Base-by-base conservation (phyloP, 2,329 filamentous ascomycete species). In the Colletotrichum lentis region DNA sequence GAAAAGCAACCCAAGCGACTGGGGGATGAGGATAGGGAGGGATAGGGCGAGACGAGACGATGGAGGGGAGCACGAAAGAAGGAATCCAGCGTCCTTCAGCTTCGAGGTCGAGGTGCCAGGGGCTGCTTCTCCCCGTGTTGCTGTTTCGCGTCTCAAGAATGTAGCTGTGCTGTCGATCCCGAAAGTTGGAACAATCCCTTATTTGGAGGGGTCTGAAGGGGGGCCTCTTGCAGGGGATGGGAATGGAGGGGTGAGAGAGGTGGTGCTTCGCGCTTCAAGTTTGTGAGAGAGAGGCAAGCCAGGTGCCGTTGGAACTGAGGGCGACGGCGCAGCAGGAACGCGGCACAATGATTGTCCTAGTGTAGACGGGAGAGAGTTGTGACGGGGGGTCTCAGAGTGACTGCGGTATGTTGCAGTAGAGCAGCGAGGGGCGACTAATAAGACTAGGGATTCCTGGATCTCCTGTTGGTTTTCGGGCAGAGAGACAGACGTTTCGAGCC, bases 201-300 rank as follows among this genome's bases (percentile, higher is more conserved):
- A 60, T 68, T 68, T 65, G 66, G 66, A 65, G 62, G 62, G 66
- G 66, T 60, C 43, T 62, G 65, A 60, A 62, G 66, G 65, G 66
- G 43, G 55, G 55, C 44, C 37, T 41, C 43, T 52, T 41, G 54
- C 65, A 69, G 63, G 67, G 66, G 62, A 31, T 39, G 39, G 53
- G 64, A 57, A 67, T 69, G 56, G 62, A 67, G 67, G 67, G 63
- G 64, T 58, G 67, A 62, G 52, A 62, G 52, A 67, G 53, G 58
- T 65, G 53, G 67, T 57, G 63, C 57, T 67, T 62, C 67, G 67
- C 56, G 64, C 63, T 67, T 69, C 67, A 69, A 63, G 46, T 58
- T 65, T 57, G 50, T 68, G 65, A 58, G 41, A 44, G n/a, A 44
- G 22, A 20, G 41, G 55, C 27, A 27, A 24, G 16, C 24, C 24